phyloP scores from a whole-genome alignment of 306 rosid genomes.

The Adenanthera pavonina region DNA sequence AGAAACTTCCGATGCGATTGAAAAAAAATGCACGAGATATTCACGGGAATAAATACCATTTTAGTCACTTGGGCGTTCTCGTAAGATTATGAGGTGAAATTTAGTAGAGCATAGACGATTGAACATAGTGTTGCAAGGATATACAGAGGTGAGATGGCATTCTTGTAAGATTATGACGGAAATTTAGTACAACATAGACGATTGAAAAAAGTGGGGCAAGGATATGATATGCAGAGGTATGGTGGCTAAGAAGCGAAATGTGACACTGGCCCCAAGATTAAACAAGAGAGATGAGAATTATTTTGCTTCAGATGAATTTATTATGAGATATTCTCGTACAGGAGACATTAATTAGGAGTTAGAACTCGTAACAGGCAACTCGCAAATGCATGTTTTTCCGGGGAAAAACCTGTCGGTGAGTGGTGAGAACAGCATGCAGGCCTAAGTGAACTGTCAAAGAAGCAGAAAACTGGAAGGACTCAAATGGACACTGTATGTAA shows the following conservation, averaged over 20 bases:
- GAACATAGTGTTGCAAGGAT: neutral
- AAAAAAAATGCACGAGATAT: conserved; percentile 18
- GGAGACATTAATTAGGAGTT: neutral
- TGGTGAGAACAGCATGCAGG: too few relatives aligned
- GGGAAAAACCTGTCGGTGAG: neutral
- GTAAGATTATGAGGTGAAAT: neutral
- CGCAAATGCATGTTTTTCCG: neutral
- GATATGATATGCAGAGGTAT: neutral
- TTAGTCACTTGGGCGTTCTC: neutral
- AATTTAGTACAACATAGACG: too few relatives aligned
- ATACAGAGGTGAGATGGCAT: neutral
- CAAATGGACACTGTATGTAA: too few relatives aligned
- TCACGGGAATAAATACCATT: neutral
- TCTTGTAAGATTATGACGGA: too few relatives aligned
- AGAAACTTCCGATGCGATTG: neutral
- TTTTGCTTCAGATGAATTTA: neutral
- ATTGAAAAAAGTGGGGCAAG: too few relatives aligned
- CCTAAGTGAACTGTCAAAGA: too few relatives aligned
- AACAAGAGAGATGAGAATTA: neutral
- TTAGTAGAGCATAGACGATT: neutral
- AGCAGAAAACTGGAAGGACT: too few relatives aligned
- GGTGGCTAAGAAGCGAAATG: neutral
- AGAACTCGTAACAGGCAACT: neutral
- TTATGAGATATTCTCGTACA: neutral
- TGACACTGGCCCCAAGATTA: neutral